Base-by-base conservation (phyloP, 306 rosid species). In the Crotalaria pallida region DNA sequence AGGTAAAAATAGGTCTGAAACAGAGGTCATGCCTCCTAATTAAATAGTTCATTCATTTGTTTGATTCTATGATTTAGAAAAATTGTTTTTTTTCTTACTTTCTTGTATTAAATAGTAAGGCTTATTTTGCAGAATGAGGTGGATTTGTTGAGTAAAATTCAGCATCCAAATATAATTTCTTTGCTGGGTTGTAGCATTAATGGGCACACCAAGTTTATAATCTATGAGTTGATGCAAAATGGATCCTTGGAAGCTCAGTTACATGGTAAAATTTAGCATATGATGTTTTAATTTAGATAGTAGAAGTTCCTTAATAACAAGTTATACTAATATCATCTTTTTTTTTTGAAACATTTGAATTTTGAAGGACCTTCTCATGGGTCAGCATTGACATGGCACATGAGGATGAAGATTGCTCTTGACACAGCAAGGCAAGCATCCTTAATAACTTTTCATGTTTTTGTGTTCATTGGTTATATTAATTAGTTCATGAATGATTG, bases 341-440 rank as follows among this genome's bases (percentile, higher is more conserved):
- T 1, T 58, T 60, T 73, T 40, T 1, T 40, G 21, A 64, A 65
- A 58, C n/a, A 15, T 62, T 12, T 21, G 45, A 12, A 51, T 52
- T 51, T 44, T 77, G 58, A 74, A 93, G 97, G 98, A 62, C 92
- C 91, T 45, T 82, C 96, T 69, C 90, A 65, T 81, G 98, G 98
- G 23, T 85, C 90, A 0, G 80, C 79, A 69, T 77, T 94, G 87
- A 88, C n/a, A n/a, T n/a, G n/a, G n/a, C n/a, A n/a, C n/a, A n/a
- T n/a, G n/a, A n/a, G n/a, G n/a, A n/a, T n/a, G n/a, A n/a, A n/a
- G n/a, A n/a, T n/a, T n/a, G n/a, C n/a, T n/a, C n/a, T n/a, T n/a
- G n/a, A n/a, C n/a, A 41, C 92, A 50, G 97, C 98, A 26, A 94
- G 92, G 98, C 87, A 40, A 84, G 64, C 45, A 73, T 74, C 24